These are phyloP conservation scores for Rhynchospora breviuscula DNA, from an alignment of 176 grass and related monocot species.

Conservation along the genomic window DNA sequence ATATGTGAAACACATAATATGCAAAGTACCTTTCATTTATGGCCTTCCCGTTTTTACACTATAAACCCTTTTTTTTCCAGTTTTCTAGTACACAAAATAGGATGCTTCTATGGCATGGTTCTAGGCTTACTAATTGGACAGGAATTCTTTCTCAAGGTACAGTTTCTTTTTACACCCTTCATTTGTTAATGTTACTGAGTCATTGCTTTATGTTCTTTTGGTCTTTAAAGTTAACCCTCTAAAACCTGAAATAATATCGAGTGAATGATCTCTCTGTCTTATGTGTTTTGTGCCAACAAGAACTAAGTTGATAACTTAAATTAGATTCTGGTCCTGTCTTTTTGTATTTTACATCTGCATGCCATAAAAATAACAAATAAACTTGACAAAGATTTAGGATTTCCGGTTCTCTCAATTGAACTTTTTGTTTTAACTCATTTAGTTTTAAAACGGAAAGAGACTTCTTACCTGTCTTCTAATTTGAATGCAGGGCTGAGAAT, in stretches of 20 bases:
- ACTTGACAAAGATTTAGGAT: neutral
- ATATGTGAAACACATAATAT: conserved; percentile 2
- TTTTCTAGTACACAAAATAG: conserved; percentile 66
- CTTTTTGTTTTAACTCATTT: neutral
- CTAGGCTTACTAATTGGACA: conserved; percentile 86
- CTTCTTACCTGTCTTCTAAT: conserved; percentile 12
- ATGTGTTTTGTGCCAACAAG: neutral
- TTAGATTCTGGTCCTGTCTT: neutral
- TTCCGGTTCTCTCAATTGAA: neutral
- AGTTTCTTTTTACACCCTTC: neutral
- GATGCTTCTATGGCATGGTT: conserved; percentile 99
- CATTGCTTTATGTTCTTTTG: neutral
- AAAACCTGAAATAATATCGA: neutral
- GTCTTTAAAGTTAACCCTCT: neutral
- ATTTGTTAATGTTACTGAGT: neutral
- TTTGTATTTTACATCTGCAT: neutral
- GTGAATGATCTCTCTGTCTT: neutral
- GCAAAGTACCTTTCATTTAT: neutral
- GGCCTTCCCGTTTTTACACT: neutral
- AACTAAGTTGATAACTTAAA: neutral
- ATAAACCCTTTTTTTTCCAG: conserved; percentile 33
- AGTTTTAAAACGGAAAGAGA: conserved; percentile 8
- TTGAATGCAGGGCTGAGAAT: conserved; percentile 71
- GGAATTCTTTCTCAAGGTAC: conserved; percentile 92
- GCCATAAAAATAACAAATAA: neutral